Conservation (phyloP, 495 filamentous ascomycete species). For the Podospora didyma region DNA sequence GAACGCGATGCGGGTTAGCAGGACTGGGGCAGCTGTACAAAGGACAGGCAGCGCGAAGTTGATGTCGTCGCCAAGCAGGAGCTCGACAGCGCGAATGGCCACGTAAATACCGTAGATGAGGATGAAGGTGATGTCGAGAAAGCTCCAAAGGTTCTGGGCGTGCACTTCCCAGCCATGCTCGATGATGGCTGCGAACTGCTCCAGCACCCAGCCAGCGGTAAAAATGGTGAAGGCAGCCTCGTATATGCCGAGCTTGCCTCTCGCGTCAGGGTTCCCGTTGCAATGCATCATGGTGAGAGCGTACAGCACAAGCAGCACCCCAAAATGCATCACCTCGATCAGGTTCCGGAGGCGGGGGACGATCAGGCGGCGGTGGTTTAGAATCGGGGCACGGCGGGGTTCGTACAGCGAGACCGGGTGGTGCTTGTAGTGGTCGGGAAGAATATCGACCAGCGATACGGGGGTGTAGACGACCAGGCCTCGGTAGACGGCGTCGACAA, state of each 20-base stretch:
- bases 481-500: constrained; percentile 56
- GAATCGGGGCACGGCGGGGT: constrained; percentile 51
- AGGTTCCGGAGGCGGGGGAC: constrained; percentile 57
- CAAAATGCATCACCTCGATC: constrained; percentile 57
- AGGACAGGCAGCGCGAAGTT: constrained; percentile 55
- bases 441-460: constrained; percentile 56
- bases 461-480: constrained; percentile 60
- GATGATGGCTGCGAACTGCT: constrained; percentile 60
- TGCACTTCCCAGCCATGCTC: constrained; percentile 67
- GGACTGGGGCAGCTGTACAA: constrained; percentile 55
- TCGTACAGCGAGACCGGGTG: constrained; percentile 60
- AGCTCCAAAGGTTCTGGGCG: constrained; percentile 65
- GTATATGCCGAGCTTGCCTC: constrained; percentile 39
- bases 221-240: constrained; percentile 56
- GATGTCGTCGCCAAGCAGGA: constrained; percentile 31
- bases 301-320: constrained; percentile 52
- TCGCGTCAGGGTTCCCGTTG: constrained; percentile 34
- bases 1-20: constrained; percentile 61
- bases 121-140: constrained; percentile 60
- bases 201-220: constrained; percentile 56
- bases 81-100: constrained; percentile 48
- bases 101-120: constrained; percentile 53
- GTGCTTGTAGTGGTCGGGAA: constrained; percentile 64
- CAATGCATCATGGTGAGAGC: constrained; percentile 52
- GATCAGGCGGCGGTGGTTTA: constrained; percentile 64